Conservation (phyloP, 495 filamentous ascomycete genomes). For the Penicillium pancosmium region DNA sequence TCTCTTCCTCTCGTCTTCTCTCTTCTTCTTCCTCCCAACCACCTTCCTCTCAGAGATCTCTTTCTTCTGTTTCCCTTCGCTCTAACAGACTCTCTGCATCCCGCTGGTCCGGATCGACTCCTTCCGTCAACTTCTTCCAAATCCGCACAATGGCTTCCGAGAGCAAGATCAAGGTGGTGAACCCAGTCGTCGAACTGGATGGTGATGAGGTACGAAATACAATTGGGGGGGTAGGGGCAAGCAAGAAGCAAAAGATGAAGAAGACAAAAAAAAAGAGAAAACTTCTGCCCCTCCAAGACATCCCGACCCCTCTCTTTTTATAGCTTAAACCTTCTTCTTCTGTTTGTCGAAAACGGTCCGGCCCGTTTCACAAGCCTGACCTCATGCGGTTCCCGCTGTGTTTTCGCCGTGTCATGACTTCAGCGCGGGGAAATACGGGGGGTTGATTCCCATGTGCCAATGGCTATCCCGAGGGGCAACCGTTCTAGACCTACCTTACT, state of each 20-base stretch:
- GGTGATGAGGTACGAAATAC: slow-evolving; percentile 75
- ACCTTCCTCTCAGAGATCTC: slow-evolving; percentile 31
- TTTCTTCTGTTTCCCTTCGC: slow-evolving; percentile 36
- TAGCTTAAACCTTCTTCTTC: slow-evolving; percentile 23
- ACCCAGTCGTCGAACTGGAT: slow-evolving; percentile 95
- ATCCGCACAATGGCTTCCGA: slow-evolving; percentile 51
- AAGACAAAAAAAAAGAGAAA: not conserved
- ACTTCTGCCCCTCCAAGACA: not conserved
- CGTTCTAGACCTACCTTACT: not conserved
- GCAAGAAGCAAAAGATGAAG: not conserved
- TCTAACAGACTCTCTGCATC: slow-evolving; percentile 32
- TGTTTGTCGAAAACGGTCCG: slow-evolving; percentile 3
- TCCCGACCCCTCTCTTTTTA: slow-evolving; percentile 23
- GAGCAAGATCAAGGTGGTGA: slow-evolving; percentile 93
- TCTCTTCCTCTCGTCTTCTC: slow-evolving; percentile 32
- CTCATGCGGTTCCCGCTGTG: slow-evolving; percentile 22
- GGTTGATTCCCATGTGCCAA: slow-evolving; percentile 18
- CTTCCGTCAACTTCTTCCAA: slow-evolving; percentile 36
- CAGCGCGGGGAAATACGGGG: slow-evolving; percentile 44
- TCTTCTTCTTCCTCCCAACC: slow-evolving; percentile 31
- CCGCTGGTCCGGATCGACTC: slow-evolving; percentile 40
- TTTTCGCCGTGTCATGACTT: slow-evolving; percentile 31
- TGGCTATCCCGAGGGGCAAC: not conserved
- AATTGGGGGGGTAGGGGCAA: not conserved
- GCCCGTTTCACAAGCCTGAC: slow-evolving; percentile 29